Percentiles rank a stretch among this genome's conserved stretches.
Conservation (phyloP, 2,329 filamentous ascomycete genomes). For the Metarhizium sp. region DNA sequence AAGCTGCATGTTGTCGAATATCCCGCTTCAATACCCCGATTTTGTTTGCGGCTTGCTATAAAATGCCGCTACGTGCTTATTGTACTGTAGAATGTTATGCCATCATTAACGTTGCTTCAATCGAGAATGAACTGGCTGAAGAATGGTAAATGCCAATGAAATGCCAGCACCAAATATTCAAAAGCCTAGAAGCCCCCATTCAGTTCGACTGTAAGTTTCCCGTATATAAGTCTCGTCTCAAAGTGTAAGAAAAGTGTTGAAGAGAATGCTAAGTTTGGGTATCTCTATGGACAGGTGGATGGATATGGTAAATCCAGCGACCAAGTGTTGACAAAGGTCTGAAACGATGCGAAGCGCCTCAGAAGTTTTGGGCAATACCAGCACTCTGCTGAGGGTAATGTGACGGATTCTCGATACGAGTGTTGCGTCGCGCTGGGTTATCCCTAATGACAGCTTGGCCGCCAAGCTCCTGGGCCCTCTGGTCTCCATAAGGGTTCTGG, state of each 20-base stretch:
- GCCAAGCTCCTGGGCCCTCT: conserved; percentile 32
- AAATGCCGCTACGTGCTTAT: neutral
- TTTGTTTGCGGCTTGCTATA: neutral
- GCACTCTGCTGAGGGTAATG: conserved; percentile 88
- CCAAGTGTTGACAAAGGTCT: neutral
- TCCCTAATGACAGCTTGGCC: conserved; percentile 82
- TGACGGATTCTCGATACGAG: conserved; percentile 82
- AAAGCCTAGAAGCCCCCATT: neutral
- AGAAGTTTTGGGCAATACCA: conserved; percentile 97
- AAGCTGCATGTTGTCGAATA: neutral
- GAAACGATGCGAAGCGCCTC: conserved; percentile 17
- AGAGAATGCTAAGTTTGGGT: neutral
- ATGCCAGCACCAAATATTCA: neutral
- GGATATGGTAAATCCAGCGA: neutral
- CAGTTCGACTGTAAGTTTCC: neutral
- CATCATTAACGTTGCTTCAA: neutral
- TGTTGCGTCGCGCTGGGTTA: conserved; percentile 85
- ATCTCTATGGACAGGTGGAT: conserved; percentile 4
- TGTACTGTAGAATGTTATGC: neutral
- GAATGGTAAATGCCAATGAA: neutral
- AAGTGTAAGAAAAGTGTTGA: neutral
- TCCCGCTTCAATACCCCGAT: neutral
- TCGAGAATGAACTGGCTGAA: neutral
- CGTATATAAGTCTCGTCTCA: neutral
- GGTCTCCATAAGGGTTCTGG: conserved; percentile 46